These are phyloP conservation scores for Chenopodium formosanum DNA, from an alignment of 148 eudicot genomes.

Conservation along the genomic window DNA sequence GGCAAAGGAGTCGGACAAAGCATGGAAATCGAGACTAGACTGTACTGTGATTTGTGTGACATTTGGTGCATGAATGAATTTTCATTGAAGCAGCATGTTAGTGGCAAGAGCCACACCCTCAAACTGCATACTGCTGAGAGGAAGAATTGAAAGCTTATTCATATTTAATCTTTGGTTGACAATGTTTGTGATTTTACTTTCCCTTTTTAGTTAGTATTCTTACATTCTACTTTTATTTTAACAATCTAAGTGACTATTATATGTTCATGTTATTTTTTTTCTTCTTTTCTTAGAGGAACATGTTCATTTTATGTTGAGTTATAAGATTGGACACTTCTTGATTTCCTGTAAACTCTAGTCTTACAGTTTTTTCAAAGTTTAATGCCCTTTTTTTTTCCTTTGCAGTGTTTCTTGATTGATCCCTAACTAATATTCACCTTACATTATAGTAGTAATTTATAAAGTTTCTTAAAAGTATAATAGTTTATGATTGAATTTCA, in stretches of 20 bases:
- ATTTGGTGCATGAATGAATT: constrained; percentile 35
- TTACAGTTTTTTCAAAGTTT: too few relatives aligned
- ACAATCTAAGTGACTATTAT: too few relatives aligned
- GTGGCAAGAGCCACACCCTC: constrained; percentile 29
- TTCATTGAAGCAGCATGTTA: constrained; percentile 24
- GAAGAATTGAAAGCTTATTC: not conserved
- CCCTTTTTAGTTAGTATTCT: too few relatives aligned
- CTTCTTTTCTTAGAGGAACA: too few relatives aligned
- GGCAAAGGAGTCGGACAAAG: not conserved
- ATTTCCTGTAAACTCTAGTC: not conserved
- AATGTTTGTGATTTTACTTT: not conserved
- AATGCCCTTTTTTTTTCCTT: too few relatives aligned
- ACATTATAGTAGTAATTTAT: too few relatives aligned
- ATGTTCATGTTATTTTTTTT: not conserved
- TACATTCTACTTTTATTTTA: too few relatives aligned
- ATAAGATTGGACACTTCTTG: not conserved
- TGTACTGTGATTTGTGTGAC: constrained; percentile 22
- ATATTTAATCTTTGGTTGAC: not conserved
- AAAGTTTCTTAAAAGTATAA: too few relatives aligned
- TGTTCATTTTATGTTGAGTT: not conserved
- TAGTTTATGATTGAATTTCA: too few relatives aligned
- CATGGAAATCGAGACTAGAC: not conserved
- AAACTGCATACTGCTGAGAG: constrained; percentile 20
- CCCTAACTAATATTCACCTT: too few relatives aligned
- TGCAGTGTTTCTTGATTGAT: too few relatives aligned